These are phyloP conservation scores for Agrocybe pediades DNA, from an alignment of 768 basidiomycete genomes.

Conservation along the genomic window DNA sequence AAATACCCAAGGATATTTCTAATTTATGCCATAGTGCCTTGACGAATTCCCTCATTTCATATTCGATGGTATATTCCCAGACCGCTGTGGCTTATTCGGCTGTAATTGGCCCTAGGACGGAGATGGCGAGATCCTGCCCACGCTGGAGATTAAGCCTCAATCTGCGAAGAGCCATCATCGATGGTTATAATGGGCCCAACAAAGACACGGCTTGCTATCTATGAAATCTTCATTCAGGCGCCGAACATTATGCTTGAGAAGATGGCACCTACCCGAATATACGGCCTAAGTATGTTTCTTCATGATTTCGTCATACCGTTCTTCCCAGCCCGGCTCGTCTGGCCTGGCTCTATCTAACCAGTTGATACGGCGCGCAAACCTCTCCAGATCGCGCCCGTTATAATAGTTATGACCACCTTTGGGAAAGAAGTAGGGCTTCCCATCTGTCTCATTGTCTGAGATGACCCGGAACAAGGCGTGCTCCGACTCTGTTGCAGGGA, in stretches of 20 bases:
- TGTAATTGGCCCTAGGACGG: too few relatives aligned
- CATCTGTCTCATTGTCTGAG: constrained; percentile 17
- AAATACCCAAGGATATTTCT: background rate
- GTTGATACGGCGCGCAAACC: constrained; percentile 37
- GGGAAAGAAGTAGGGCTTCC: constrained; percentile 35
- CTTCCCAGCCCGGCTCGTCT: constrained; percentile 42
- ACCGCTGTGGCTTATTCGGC: background rate
- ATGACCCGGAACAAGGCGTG: constrained; percentile 43
- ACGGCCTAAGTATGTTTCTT: constrained; percentile 1
- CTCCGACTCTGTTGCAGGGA: constrained; percentile 48
- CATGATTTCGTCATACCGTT: constrained; percentile 34
- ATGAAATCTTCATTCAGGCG: background rate
- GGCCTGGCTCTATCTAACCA: constrained; percentile 44
- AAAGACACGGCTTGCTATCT: background rate
- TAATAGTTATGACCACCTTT: constrained; percentile 68
- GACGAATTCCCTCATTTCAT: background rate
- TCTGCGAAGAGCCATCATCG: background rate
- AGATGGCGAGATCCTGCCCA: background rate
- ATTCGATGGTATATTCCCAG: background rate
- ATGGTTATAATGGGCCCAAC: background rate
- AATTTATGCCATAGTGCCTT: background rate
- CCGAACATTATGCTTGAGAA: too few relatives aligned
- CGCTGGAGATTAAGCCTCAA: background rate
- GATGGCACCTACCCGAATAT: background rate
- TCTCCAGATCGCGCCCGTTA: constrained; percentile 55